Conservation (phyloP, 768 basidiomycete genomes). For the Boletus fagicola region DNA sequence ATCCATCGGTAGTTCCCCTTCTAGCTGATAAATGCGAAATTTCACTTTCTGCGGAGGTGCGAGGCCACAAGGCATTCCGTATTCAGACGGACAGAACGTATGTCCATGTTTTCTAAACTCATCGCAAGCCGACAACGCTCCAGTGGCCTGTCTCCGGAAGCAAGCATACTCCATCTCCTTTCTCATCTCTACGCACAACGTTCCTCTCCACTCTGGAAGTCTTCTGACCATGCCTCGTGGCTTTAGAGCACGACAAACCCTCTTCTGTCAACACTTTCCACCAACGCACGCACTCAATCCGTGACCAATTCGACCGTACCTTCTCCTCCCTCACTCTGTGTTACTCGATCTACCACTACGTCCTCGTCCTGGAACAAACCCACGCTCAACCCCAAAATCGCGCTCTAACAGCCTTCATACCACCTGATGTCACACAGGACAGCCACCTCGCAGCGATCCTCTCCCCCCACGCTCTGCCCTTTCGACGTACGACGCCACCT, state of each 20-base stretch:
- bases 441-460: slow-evolving; percentile 76
- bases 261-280: slow-evolving; percentile 33
- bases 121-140: slow-evolving; percentile 9
- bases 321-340: slow-evolving; percentile 43
- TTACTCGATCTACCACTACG: slow-evolving; percentile 67
- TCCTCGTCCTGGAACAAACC: slow-evolving; percentile 67
- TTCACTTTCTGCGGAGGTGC: slow-evolving; percentile 52
- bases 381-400: slow-evolving; percentile 41
- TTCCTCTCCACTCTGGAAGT: slow-evolving; percentile 80
- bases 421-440: slow-evolving; percentile 48
- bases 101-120: slow-evolving; percentile 15
- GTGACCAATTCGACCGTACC: slow-evolving; percentile 32
- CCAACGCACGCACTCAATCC: slow-evolving; percentile 31
- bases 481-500: slow-evolving; percentile 65
- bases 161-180: slow-evolving; percentile 67
- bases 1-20: slow-evolving; percentile 79
- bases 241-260: slow-evolving; percentile 54
- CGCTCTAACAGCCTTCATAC: slow-evolving; percentile 69
- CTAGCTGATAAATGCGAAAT: slow-evolving; percentile 86
- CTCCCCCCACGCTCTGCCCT: slow-evolving; percentile 67
- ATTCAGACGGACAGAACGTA: slow-evolving; percentile 69
- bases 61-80: slow-evolving; percentile 61
- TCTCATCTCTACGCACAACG: slow-evolving; percentile 87
- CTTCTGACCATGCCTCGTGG: slow-evolving; percentile 61
- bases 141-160: slow-evolving; percentile 38